Conservation (phyloP, 495 filamentous ascomycete species). For the Cercophora samala region DNA sequence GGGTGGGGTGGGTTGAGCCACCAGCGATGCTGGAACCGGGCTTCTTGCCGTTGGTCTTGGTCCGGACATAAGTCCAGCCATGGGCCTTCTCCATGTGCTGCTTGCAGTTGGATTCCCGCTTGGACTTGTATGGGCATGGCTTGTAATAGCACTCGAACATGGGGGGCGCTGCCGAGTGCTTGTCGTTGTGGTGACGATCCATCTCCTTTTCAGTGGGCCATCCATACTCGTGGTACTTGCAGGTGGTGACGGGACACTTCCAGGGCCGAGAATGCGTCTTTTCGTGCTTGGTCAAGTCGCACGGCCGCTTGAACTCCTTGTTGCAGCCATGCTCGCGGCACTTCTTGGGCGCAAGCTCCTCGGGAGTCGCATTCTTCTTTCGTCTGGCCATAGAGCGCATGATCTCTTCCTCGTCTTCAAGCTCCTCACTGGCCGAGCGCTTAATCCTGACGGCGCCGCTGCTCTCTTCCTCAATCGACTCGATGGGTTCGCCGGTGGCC, state of each 20-base stretch:
- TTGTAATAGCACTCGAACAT: constrained; percentile 79
- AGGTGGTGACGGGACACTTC: constrained; percentile 77
- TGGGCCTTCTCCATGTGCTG: constrained; percentile 99
- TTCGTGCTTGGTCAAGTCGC: constrained; percentile 91
- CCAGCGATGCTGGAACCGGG: constrained; percentile 31
- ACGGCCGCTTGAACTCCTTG: constrained; percentile 89
- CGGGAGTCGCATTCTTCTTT: constrained; percentile 71
- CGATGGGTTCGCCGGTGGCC: constrained; percentile 54
- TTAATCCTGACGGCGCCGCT: constrained; percentile 52
- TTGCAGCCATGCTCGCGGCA: constrained; percentile 67
- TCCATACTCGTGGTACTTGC: constrained; percentile 82
- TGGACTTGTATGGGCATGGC: constrained; percentile 88
- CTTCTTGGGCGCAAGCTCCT: constrained; percentile 68
- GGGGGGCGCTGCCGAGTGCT: constrained; percentile 73
- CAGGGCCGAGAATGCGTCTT: constrained; percentile 95
- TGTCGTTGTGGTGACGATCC: constrained; percentile 92
- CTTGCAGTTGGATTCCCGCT: constrained; percentile 96
- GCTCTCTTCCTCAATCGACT: constrained; percentile 45
- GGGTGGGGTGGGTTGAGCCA: constrained; percentile 48
- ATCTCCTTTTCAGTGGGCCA: constrained; percentile 98
- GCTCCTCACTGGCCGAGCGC: constrained; percentile 58
- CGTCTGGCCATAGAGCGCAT: constrained; percentile 85
- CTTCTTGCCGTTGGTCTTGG: constrained; percentile 77
- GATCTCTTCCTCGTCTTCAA: constrained; percentile 68
- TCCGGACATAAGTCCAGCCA: constrained; percentile 81